A percentile compares a stretch with the other conserved stretches of the same genome.
Conservation (phyloP, 495 filamentous ascomycete genomes). For the Hypoxylon fragiforme region DNA sequence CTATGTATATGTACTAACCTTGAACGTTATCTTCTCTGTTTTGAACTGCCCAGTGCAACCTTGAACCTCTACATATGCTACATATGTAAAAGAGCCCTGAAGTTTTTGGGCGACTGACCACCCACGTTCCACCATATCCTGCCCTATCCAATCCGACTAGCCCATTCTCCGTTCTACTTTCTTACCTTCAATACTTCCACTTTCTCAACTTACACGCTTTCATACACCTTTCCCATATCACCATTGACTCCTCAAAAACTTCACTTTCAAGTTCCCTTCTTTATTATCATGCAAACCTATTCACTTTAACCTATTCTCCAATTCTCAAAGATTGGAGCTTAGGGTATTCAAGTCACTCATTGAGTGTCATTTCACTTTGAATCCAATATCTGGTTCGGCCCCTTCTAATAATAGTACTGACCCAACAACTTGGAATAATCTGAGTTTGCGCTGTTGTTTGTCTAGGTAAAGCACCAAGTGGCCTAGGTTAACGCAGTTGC, state of each 20-base stretch:
- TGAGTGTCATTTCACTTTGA: conserved; percentile 5
- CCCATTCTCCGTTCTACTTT: conserved; percentile 19
- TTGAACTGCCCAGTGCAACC: conserved; percentile 11
- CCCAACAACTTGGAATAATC: conserved; percentile 12
- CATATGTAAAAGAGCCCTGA: too few species aligned
- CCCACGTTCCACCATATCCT: conserved; percentile 26
- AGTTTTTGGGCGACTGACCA: conserved; percentile 20
- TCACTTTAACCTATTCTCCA: not conserved
- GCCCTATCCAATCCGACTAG: conserved; percentile 18
- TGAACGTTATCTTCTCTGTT: too few species aligned
- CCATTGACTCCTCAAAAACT: too few species aligned
- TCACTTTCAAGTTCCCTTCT: not conserved
- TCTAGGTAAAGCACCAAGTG: not conserved
- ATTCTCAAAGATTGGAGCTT: not conserved
- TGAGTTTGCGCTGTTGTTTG: conserved; percentile 19
- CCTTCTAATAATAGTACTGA: conserved; percentile 20
- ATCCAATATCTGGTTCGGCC: conserved; percentile 4
- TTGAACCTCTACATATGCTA: not conserved
- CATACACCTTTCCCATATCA: conserved; percentile 7
- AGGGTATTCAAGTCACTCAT: not conserved
- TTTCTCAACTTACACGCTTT: conserved; percentile 13
- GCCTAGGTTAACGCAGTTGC: not conserved
- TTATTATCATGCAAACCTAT: conserved; percentile 3
- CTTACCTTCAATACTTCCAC: conserved; percentile 3
- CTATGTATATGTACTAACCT: too few species aligned